These are phyloP conservation scores for Aspergillus terreus DNA, from an alignment of 2,329 filamentous ascomycete species.

Conservation along the genomic window DNA sequence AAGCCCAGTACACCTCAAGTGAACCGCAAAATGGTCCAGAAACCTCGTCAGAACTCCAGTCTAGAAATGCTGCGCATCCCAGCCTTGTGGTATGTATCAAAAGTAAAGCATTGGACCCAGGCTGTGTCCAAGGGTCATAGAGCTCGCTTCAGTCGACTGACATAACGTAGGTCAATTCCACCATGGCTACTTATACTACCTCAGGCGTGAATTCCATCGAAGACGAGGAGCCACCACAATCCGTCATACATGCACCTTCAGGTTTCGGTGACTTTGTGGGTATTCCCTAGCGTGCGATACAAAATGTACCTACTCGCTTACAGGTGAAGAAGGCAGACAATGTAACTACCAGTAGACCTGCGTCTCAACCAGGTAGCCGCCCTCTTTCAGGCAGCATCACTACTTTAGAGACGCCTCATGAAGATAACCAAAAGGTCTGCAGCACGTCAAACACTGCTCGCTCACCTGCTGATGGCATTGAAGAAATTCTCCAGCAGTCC, in stretches of 20 bases:
- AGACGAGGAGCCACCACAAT: conserved; percentile 69
- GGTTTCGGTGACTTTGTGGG: conserved; percentile 78
- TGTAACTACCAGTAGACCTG: no score
- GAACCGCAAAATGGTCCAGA: neutral
- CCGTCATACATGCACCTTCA: conserved; percentile 85
- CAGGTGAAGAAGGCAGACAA: no score
- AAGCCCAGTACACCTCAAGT: no score
- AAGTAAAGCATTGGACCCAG: neutral
- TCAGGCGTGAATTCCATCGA: conserved; percentile 45
- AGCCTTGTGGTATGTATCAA: conserved; percentile 23
- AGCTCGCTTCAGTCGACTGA: neutral
- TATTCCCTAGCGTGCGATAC: conserved; percentile 2
- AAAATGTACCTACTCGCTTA: no score
- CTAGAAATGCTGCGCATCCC: conserved; percentile 9
- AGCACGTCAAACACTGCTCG: neutral
- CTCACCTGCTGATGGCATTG: neutral
- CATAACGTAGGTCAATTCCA: conserved; percentile 26
- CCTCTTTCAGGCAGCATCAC: no score
- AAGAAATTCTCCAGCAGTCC: conserved; percentile 34
- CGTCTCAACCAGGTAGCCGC: no score
- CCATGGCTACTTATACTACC: conserved; percentile 13
- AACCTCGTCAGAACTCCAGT: neutral
- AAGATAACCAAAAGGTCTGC: neutral
- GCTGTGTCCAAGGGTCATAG: neutral
- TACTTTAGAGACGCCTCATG: neutral